Evolutionary conservation across 2,329 filamentous ascomycete genomes (phyloP).

Genomic region (Clarireedia homoeocarpa): DNA sequence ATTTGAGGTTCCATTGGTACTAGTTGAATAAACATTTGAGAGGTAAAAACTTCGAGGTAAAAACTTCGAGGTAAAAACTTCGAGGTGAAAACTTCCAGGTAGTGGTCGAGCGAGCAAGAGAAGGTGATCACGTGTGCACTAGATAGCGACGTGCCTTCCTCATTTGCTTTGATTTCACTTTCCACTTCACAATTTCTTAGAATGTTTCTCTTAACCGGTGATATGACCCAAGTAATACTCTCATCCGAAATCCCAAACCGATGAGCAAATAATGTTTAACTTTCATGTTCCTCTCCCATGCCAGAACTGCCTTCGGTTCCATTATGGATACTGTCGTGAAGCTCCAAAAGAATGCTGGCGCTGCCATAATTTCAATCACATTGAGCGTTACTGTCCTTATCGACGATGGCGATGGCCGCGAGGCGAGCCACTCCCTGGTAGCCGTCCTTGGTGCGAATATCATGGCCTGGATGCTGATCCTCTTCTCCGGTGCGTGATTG

Average conservation of each 20-base stretch:
- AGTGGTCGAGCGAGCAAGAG: too few species aligned
- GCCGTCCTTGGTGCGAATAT: conserved; percentile 16
- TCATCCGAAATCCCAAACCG: background rate
- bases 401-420: conserved; percentile 7
- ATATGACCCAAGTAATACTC: too few species aligned
- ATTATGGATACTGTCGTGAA: conserved; percentile 17
- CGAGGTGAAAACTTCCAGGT: too few species aligned
- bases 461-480: conserved; percentile 16
- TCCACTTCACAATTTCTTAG: background rate
- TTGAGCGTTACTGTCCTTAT: conserved; percentile 20
- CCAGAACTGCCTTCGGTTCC: conserved; percentile 19
- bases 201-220: background rate
- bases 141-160: background rate
- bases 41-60: background rate
- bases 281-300: conserved; percentile 15
- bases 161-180: background rate
- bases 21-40: too few species aligned
- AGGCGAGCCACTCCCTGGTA: conserved; percentile 17
- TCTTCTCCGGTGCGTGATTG: conserved; percentile 1
- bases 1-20: background rate
- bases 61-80: background rate
- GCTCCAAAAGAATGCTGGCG: conserved; percentile 13
- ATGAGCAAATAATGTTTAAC: background rate
- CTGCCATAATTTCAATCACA: conserved; percentile 16
- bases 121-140: background rate